Evolutionary conservation across 225 moss, liverwort and hornwort genomes (phyloP), one percentile per base, ranked within the genome.

Genomic region (Bryum argenteum): DNA sequence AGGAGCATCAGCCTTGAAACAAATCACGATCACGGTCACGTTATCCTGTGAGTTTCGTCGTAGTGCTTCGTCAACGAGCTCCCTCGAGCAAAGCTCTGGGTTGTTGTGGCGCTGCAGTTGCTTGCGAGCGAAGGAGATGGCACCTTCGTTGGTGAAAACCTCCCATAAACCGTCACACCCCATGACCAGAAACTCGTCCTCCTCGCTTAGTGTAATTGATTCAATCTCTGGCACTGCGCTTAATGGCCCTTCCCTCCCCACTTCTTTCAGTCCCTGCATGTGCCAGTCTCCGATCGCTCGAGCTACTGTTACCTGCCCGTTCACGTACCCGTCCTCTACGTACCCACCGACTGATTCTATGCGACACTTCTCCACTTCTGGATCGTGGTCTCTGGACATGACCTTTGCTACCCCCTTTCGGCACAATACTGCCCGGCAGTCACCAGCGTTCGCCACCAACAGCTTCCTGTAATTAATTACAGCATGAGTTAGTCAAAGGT

Each of bases 141-240:
- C 96, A 74, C 84, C 84, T 63, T 94, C 89, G 42, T 89, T 97
- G 17, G 91, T 90, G 61, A 97, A 97, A 16, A 94, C 96, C 41
- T 97, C 96, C 96, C 96, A 97, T 62, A 97, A 75, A 39, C 96
- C 96, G 69, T 97, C 96, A 64, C 96, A 97, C 41, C 94, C 96
- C 86, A 97, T 90, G 15, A 97, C 79, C 57, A 97, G 82, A 44
- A 97, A 97, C 68, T 97, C 96, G 57, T 97, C 96, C 57, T 97
- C 96, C 56, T 89, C 96, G 0, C 88, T 76, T 17, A 97, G 76
- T 12, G 73, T 73, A 45, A 81, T 75, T 20, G 82, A 82, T 74
- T 87, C 81, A 70, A 97, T 84, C 54, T 97, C 96, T 37, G 96
- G 96, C 55, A 89, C 74, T 45, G 91, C 96, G 68, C 88, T 94